Evolutionary conservation across 139 green algal genomes (phyloP).

Genomic region (Ettlia oleoabundans): DNA sequence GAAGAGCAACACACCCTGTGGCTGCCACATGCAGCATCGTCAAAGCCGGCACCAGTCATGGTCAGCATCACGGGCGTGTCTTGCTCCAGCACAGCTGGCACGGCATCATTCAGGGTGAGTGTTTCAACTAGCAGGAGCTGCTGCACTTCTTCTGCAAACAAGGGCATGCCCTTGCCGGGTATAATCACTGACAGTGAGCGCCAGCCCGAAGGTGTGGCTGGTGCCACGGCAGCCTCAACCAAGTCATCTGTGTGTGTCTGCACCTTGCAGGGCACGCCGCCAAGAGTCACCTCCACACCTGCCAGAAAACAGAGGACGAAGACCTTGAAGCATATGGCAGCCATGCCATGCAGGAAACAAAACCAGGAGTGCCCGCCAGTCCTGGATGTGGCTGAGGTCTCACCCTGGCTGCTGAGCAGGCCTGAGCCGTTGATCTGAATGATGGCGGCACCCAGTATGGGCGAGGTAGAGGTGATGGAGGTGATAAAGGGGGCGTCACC

Average conservation of each 20-base stretch:
- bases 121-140: background rate
- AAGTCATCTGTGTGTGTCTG: background rate
- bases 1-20: no score
- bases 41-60: background rate
- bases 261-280: background rate
- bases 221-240: background rate
- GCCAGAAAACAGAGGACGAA: no score
- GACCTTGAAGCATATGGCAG: no score
- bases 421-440: background rate
- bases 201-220: background rate
- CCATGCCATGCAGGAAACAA: no score
- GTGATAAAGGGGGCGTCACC: background rate
- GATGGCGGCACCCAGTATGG: background rate
- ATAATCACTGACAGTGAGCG: background rate
- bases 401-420: background rate
- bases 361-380: no score
- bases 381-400: no score
- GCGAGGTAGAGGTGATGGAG: background rate
- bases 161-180: no score
- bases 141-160: background rate
- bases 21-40: background rate
- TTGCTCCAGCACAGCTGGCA: background rate
- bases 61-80: background rate
- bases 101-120: background rate
- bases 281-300: background rate